phyloP scores from a whole-genome alignment of 345 rosid species.

The Excoecaria agallocha region DNA sequence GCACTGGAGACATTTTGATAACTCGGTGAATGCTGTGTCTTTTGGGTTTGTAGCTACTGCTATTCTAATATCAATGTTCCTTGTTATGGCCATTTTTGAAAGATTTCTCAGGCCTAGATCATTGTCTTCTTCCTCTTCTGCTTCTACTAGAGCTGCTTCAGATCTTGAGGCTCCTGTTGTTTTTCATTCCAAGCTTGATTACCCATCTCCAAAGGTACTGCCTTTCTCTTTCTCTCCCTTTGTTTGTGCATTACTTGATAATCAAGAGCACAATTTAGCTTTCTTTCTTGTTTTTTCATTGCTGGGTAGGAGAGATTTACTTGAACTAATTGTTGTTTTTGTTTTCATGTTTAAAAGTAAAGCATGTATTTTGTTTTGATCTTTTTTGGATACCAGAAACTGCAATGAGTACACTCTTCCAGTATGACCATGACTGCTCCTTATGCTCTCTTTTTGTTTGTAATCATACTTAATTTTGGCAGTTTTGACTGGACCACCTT shows the following conservation, averaged over 20 bases:
- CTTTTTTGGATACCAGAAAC: conserved; percentile 17
- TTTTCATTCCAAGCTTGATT: conserved; percentile 18
- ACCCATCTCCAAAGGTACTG: conserved; percentile 26
- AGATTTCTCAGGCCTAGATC: conserved; percentile 28
- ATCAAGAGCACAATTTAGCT: background rate
- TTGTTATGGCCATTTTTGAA: conserved; percentile 35
- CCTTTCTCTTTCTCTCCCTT: background rate
- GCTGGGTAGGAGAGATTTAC: background rate
- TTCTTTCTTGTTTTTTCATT: background rate
- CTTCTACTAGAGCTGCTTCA: background rate
- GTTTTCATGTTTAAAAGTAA: background rate
- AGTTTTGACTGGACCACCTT: conserved; percentile 23
- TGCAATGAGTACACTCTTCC: conserved; percentile 31
- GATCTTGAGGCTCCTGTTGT: conserved; percentile 23
- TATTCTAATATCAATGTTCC: conserved; percentile 30
- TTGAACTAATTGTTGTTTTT: background rate
- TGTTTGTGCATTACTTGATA: background rate
- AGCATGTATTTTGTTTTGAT: background rate
- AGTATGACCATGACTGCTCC: conserved; percentile 33
- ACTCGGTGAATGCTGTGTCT: conserved; percentile 31
- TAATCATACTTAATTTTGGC: conserved; percentile 24
- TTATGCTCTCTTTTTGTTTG: conserved; percentile 24
- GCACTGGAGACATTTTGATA: conserved; percentile 30
- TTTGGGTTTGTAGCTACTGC: conserved; percentile 37
- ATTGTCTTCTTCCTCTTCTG: background rate